Evolutionary conservation across 495 filamentous ascomycete species (phyloP).

Genomic region (Penicillium daleae): DNA sequence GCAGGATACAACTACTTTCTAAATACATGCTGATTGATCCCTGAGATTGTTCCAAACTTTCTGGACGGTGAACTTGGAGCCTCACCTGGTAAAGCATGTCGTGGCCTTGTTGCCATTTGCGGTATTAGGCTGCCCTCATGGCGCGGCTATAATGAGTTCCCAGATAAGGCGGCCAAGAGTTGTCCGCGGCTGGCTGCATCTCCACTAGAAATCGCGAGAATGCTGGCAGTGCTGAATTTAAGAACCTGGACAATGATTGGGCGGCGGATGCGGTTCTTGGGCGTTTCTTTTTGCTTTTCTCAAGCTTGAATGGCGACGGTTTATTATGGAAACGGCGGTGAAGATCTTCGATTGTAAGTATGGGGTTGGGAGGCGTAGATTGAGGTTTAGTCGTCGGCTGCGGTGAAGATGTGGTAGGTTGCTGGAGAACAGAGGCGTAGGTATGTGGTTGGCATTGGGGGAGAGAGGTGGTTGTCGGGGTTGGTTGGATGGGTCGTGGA

Average conservation of each 20-base stretch:
- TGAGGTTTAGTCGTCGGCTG: too few relatives aligned
- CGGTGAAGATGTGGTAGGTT: not conserved
- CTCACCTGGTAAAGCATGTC: constrained; percentile 12
- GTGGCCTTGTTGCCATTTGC: constrained; percentile 2
- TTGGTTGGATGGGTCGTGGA: not conserved
- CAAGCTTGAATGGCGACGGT: not conserved
- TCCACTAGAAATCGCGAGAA: constrained; percentile 11
- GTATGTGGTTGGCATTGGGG: not conserved
- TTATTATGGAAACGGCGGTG: too few relatives aligned
- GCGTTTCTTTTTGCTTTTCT: not conserved
- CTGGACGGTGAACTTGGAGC: constrained; percentile 10
- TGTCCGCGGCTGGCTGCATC: constrained; percentile 16
- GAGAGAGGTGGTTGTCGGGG: not conserved
- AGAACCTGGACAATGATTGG: constrained; percentile 2
- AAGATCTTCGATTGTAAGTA: too few relatives aligned
- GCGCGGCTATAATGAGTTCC: constrained; percentile 12
- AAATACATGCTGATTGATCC: constrained; percentile 5
- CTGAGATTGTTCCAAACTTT: constrained; percentile 7
- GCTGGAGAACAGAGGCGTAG: not conserved
- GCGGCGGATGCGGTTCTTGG: constrained; percentile 3
- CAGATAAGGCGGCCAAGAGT: constrained; percentile 9
- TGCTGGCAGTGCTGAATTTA: constrained; percentile 13
- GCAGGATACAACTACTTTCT: constrained; percentile 12
- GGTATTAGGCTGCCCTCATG: constrained; percentile 10
- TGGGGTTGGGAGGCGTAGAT: too few relatives aligned